These are phyloP conservation scores for Colletotrichum plurivorum DNA, from an alignment of 2,329 filamentous ascomycete genomes.

Conservation along the genomic window DNA sequence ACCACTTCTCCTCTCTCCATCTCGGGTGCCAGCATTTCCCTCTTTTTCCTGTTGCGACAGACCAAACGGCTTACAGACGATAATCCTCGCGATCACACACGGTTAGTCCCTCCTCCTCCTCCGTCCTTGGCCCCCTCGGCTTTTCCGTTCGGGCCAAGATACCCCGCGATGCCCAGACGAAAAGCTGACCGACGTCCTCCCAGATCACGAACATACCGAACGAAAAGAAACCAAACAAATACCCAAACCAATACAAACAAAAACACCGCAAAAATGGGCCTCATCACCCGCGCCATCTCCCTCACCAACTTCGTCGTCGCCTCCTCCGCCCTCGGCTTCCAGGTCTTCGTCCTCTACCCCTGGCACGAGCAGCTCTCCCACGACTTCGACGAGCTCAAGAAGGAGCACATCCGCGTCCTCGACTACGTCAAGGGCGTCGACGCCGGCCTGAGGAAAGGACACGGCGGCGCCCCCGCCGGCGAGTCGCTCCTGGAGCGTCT, in stretches of 20 bases:
- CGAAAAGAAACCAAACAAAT: not conserved
- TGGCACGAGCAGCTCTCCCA: constrained; percentile 78
- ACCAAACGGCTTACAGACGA: constrained; percentile 5
- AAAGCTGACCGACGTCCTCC: constrained; percentile 1
- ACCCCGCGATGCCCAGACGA: constrained; percentile 14
- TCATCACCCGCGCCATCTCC: constrained; percentile 64
- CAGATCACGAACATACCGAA: not conserved
- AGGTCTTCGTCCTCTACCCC: constrained; percentile 79
- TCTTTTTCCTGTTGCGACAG: constrained; percentile 11
- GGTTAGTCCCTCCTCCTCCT: constrained; percentile 12
- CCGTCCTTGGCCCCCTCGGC: not conserved
- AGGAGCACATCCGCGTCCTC: constrained; percentile 66
- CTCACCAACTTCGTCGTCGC: constrained; percentile 77
- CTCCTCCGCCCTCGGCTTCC: constrained; percentile 75
- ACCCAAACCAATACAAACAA: not conserved
- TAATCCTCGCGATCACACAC: not conserved
- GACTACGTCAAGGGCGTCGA: constrained; percentile 48
- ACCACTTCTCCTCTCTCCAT: constrained; percentile 12
- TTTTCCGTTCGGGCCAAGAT: constrained; percentile 20
- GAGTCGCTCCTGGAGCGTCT: constrained; percentile 39
- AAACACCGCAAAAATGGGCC: constrained; percentile 44
- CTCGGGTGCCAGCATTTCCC: not conserved
- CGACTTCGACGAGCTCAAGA: constrained; percentile 71
- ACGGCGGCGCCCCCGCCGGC: constrained; percentile 37
- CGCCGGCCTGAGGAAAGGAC: constrained; percentile 34